Evolutionary conservation across 169 alveolate species (phyloP), one percentile per base, ranked within the genome.

Genomic region (Eimeria maxima): DNA sequence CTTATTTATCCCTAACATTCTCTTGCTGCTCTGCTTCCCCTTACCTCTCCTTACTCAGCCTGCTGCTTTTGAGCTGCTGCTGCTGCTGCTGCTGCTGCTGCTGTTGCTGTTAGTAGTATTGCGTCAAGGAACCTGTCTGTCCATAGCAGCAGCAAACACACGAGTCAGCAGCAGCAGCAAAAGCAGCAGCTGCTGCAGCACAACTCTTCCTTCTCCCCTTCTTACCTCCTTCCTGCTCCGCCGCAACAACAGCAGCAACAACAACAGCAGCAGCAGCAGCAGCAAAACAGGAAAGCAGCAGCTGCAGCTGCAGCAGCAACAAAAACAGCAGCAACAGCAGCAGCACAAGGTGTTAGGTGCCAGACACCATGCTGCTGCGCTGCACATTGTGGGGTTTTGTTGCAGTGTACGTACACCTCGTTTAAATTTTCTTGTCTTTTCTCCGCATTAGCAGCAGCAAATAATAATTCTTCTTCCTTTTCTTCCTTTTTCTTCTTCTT

Each of bases 141-240:
- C 84, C 29, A 2, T 8, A 13, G 84, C 84, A 73, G 84, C 84
- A 73, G 84, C 53, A 73, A n/a, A n/a, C n/a, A n/a, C n/a, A n/a
- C n/a, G n/a, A n/a, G n/a, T n/a, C n/a, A n/a, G 84, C 47, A 33
- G 84, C 57, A 7, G 84, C 47, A 11, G 84, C 73, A 22, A 11
- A 14, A 22, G 73, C 73, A 63, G 38, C 73, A 63, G 73, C 73
- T 24, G 11, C 24, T 14, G 4, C 3, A 4, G 11, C 10, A 4
- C 38, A 4, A 5, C 67, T 57, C 67, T 16, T 57, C 38, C 33
- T 63, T 24, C 29, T 4, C 38, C 73, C n/a, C 38, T 5, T 18
- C 73, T 24, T 2, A 5, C n/a, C 73, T 38, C 4, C n/a, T 24
- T 4, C 11, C 73, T 4, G 29, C 73, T 2, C 4, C 73, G 38